These are phyloP conservation scores for Dacryopinax spathularia DNA, from an alignment of 768 basidiomycete species.

Conservation along the genomic window DNA sequence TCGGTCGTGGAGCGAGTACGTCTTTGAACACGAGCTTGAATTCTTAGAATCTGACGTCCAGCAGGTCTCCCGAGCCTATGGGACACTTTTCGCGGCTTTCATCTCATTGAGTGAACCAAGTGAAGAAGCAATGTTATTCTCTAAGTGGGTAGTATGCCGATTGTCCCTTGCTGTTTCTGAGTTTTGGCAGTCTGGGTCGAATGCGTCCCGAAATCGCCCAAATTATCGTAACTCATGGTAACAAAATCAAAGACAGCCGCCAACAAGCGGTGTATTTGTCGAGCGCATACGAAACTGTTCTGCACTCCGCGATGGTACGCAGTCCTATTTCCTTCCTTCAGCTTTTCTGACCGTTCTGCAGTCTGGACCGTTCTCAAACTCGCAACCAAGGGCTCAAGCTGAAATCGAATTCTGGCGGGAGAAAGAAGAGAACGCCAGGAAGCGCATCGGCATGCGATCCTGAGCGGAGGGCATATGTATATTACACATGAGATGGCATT, in stretches of 20 bases:
- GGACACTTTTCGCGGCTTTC: conserved; percentile 66
- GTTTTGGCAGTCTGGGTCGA: conserved; percentile 50
- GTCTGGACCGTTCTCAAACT: conserved; percentile 54
- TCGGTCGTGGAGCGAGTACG: conserved; percentile 46
- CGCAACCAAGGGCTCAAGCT: conserved; percentile 72
- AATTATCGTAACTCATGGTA: conserved; percentile 58
- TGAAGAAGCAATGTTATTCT: conserved; percentile 93
- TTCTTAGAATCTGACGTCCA: conserved; percentile 5
- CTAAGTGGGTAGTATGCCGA: conserved; percentile 45
- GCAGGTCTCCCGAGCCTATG: conserved; percentile 64
- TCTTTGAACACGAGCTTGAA: conserved; percentile 1
- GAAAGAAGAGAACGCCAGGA: conserved; percentile 61
- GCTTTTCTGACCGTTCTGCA: conserved; percentile 17
- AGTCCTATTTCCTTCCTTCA: not conserved
- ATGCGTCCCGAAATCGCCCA: conserved; percentile 70
- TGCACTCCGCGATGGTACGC: conserved; percentile 65
- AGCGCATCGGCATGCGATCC: conserved; percentile 20
- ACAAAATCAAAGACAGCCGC: conserved; percentile 45
- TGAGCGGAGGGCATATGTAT: not conserved
- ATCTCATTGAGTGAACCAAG: conserved; percentile 66
- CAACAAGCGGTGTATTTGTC: conserved; percentile 55
- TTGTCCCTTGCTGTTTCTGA: not conserved
- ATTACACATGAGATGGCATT: not conserved
- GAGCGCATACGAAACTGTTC: conserved; percentile 56
- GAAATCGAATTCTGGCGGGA: conserved; percentile 81